Percentiles rank a stretch among this genome's conserved stretches.
Conservation (phyloP, 225 moss, liverwort and hornwort genomes). For the Lunularia cruciata region DNA sequence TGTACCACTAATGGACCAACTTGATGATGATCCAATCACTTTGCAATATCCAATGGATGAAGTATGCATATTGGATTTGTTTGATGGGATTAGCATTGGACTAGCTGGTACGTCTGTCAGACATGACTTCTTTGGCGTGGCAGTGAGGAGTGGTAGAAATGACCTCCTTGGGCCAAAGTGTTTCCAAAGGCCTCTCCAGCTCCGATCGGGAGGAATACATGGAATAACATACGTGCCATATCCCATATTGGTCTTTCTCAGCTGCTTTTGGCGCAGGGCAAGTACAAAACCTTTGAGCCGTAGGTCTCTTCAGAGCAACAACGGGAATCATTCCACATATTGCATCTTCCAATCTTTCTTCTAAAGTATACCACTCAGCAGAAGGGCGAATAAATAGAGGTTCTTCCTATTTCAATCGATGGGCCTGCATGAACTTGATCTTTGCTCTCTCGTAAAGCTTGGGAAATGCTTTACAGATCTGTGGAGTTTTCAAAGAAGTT, state of each 20-base stretch:
- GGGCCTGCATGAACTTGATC: conserved; percentile 53
- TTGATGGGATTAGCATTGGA: no score
- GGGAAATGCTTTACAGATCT: conserved; percentile 78
- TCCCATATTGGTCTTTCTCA: conserved; percentile 59
- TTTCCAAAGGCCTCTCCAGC: conserved; percentile 57
- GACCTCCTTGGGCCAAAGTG: conserved; percentile 60
- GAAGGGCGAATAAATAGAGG: conserved; percentile 91
- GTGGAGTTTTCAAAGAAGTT: not conserved
- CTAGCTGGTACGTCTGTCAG: no score
- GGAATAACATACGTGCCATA: conserved; percentile 82
- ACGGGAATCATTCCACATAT: conserved; percentile 53
- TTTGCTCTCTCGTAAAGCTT: conserved; percentile 62
- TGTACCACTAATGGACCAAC: no score
- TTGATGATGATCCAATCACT: no score
- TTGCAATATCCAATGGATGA: no score
- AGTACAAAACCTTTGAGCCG: conserved; percentile 22
- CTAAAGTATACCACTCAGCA: conserved; percentile 77
- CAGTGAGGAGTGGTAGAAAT: conserved; percentile 71
- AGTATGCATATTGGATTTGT: no score
- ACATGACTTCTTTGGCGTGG: conserved; percentile 45
- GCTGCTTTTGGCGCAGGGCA: conserved; percentile 48
- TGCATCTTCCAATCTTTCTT: conserved; percentile 59
- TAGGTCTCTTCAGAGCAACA: conserved; percentile 23
- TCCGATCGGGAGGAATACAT: conserved; percentile 74
- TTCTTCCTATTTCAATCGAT: conserved; percentile 32